Conservation (phyloP, 257 asterid species). For the Solanum appendiculatum region DNA sequence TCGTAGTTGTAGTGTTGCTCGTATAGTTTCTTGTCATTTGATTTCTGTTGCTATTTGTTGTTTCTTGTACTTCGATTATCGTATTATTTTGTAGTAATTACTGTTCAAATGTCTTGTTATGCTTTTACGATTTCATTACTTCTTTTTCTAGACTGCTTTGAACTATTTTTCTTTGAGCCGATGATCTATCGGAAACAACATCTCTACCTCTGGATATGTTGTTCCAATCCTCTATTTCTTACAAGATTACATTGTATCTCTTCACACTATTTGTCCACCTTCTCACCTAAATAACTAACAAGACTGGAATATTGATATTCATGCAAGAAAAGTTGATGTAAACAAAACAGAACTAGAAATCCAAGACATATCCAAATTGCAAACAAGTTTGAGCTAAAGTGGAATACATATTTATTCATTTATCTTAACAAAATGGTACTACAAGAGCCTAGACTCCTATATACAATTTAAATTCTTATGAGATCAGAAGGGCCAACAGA, state of each 20-base stretch:
- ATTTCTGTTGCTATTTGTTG: no score
- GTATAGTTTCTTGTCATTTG: not conserved
- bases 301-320: not conserved
- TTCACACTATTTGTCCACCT: not conserved
- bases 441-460: not conserved
- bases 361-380: not conserved
- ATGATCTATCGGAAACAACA: not conserved
- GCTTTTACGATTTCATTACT: not conserved
- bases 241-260: not conserved
- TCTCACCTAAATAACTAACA: not conserved
- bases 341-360: not conserved
- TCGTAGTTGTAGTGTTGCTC: no score
- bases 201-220: not conserved
- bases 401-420: not conserved
- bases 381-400: not conserved
- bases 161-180: not conserved
- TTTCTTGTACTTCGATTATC: no score
- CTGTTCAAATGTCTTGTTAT: not conserved
- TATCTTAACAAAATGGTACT: not conserved
- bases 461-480: not conserved
- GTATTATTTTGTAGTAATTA: not conserved
- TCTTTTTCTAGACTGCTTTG: not conserved
- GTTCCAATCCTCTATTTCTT: not conserved
- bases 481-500: not conserved
- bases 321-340: not conserved